Evolutionary conservation across 108 stramenopile species (phyloP).

Genomic region (Cylindrotheca closterium): DNA sequence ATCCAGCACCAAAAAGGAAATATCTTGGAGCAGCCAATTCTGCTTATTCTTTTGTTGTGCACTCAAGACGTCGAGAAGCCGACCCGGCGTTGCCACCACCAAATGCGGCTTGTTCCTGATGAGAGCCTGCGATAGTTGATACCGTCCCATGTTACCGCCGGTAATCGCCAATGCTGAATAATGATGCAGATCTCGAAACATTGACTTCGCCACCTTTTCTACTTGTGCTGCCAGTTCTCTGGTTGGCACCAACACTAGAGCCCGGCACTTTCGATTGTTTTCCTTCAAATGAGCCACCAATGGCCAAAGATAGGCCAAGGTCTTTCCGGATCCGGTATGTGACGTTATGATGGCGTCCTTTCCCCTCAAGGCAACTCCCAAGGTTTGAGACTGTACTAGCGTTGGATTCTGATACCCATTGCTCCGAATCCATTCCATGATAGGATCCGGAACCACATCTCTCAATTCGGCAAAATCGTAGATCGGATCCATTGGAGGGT

Average conservation of each 20-base stretch:
- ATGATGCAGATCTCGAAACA: conserved; percentile 39
- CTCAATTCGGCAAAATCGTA: conserved; percentile 40
- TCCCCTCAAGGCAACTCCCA: conserved; percentile 64
- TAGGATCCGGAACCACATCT: conserved; percentile 33
- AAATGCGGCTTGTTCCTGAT: conserved; percentile 59
- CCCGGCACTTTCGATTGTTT: conserved; percentile 32
- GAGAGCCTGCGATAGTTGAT: conserved; percentile 67
- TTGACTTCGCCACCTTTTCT: conserved; percentile 46
- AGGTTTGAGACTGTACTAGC: conserved; percentile 89
- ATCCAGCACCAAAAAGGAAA: conserved; percentile 89
- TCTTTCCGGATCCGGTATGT: conserved; percentile 91
- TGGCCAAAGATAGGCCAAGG: conserved; percentile 90
- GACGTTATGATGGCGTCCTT: conserved; percentile 74
- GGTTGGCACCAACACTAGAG: conserved; percentile 91
- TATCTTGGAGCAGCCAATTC: conserved; percentile 39
- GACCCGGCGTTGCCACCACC: conserved; percentile 95
- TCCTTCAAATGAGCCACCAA: conserved; percentile 66
- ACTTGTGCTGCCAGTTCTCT: conserved; percentile 96
- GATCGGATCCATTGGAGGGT: conserved; percentile 59
- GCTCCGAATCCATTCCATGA: conserved; percentile 20
- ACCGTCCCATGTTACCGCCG: conserved; percentile 71
- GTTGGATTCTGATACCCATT: conserved; percentile 83
- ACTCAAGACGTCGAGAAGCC: conserved; percentile 91
- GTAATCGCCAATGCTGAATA: conserved; percentile 54
- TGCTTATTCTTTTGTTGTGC: conserved; percentile 46